phyloP scores from a whole-genome alignment of 306 rosid species.

The Betula pendula region DNA sequence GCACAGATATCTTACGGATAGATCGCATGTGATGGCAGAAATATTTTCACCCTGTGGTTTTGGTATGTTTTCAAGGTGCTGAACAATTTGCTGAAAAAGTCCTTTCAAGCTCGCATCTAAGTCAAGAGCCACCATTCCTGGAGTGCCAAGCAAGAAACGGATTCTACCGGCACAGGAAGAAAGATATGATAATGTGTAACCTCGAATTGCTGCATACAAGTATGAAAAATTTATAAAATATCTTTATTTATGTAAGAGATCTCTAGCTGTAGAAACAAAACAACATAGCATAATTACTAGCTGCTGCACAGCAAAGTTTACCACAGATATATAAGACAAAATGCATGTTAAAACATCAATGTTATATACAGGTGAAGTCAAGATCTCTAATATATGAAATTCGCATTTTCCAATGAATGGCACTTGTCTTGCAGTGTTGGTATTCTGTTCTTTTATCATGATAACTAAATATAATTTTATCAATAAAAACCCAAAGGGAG shows the following conservation, averaged over 20 bases:
- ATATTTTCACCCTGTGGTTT: conserved; percentile 92
- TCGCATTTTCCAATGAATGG: background rate
- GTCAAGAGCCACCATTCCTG: conserved; percentile 99
- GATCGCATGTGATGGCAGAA: conserved; percentile 83
- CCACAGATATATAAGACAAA: background rate
- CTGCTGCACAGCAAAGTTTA: background rate
- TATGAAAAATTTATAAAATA: conserved; percentile 10
- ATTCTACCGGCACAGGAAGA: conserved; percentile 93
- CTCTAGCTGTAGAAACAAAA: conserved; percentile 7
- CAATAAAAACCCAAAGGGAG: too few relatives aligned
- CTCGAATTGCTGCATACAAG: conserved; percentile 89
- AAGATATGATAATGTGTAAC: conserved; percentile 91
- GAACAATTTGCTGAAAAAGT: conserved; percentile 76
- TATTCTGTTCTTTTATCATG: background rate
- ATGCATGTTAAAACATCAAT: background rate
- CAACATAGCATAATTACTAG: background rate
- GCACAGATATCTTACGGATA: conserved; percentile 56
- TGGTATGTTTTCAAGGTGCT: conserved; percentile 87
- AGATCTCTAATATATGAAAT: background rate
- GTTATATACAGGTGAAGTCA: background rate
- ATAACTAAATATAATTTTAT: too few relatives aligned
- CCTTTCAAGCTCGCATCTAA: conserved; percentile 80
- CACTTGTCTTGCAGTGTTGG: background rate
- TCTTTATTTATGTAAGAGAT: background rate
- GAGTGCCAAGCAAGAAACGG: conserved; percentile 87